These are phyloP conservation scores for Paramecium bursaria DNA, from an alignment of 73 alveolate genomes.

Conservation along the genomic window DNA sequence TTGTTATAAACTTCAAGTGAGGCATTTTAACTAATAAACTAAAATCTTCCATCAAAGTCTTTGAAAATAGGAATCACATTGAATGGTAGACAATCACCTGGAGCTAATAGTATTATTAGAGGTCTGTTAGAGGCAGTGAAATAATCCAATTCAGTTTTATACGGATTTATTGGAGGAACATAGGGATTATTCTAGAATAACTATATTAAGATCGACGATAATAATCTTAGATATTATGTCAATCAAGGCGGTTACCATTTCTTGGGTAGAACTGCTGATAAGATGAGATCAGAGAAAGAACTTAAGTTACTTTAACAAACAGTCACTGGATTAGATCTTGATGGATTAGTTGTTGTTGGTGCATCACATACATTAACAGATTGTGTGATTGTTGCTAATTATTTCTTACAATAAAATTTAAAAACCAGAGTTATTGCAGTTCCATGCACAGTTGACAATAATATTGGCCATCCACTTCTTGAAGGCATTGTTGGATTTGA, in stretches of 20 bases:
- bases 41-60: background rate
- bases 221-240: constrained; percentile 72
- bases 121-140: constrained; percentile 72
- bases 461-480: constrained; percentile 79
- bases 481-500: constrained; percentile 89
- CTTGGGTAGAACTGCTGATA: constrained; percentile 79
- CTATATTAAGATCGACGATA: constrained; percentile 68
- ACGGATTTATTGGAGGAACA: constrained; percentile 81
- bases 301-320: constrained; percentile 26
- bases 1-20: background rate
- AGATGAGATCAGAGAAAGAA: constrained; percentile 69
- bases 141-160: constrained; percentile 54
- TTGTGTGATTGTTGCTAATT: constrained; percentile 83
- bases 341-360: constrained; percentile 92
- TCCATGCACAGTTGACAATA: constrained; percentile 89
- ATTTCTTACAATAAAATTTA: constrained; percentile 78
- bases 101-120: constrained; percentile 82
- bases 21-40: constrained; percentile 41
- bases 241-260: constrained; percentile 83
- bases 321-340: constrained; percentile 71
- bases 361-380: constrained; percentile 92
- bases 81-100: constrained; percentile 83
- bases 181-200: constrained; percentile 73
- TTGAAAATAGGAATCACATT: constrained; percentile 78
- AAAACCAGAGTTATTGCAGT: constrained; percentile 83